Percentiles rank a stretch among this genome's conserved stretches.
These are phyloP conservation scores for Pestalotiopsis sp. DNA, from an alignment of 2,329 filamentous ascomycete species.

Conservation along the genomic window DNA sequence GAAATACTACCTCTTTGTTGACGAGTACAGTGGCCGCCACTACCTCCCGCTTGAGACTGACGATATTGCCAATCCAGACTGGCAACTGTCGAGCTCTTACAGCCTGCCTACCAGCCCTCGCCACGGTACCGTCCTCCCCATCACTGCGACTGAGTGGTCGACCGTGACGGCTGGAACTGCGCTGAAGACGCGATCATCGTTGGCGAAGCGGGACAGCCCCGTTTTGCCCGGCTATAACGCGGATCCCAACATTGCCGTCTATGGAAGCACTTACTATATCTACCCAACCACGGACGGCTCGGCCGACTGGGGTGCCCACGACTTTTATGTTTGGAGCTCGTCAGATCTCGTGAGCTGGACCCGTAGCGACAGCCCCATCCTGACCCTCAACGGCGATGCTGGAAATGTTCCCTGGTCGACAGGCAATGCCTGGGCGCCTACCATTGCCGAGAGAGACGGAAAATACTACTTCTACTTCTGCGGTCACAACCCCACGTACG, in stretches of 20 bases:
- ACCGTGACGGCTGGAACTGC: conserved; percentile 28
- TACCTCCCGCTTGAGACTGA: conserved; percentile 56
- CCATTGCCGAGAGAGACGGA: conserved; percentile 59
- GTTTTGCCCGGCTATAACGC: conserved; percentile 42
- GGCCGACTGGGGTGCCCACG: conserved; percentile 45
- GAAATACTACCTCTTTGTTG: conserved; percentile 58
- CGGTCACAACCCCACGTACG: conserved; percentile 52
- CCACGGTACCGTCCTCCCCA: conserved; percentile 55
- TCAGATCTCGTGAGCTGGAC: conserved; percentile 44
- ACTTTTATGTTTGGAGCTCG: conserved; percentile 52
- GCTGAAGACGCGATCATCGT: not conserved
- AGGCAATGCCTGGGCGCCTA: conserved; percentile 70
- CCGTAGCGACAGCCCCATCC: conserved; percentile 41
- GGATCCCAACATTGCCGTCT: conserved; percentile 49
- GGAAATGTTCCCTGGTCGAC: conserved; percentile 65
- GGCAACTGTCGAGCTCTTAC: conserved; percentile 49
- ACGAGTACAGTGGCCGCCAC: conserved; percentile 53
- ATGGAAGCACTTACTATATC: conserved; percentile 47
- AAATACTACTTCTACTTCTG: conserved; percentile 69
- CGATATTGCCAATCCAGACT: conserved; percentile 49
- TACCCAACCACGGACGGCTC: conserved; percentile 50
- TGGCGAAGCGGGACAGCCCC: conserved; percentile 31
- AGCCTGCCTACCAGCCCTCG: conserved; percentile 51
- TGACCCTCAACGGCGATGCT: conserved; percentile 45
- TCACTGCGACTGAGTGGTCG: conserved; percentile 48